These are phyloP conservation scores for Paraphaeosphaeria sporulosa DNA, from an alignment of 2,329 filamentous ascomycete genomes.

Conservation along the genomic window DNA sequence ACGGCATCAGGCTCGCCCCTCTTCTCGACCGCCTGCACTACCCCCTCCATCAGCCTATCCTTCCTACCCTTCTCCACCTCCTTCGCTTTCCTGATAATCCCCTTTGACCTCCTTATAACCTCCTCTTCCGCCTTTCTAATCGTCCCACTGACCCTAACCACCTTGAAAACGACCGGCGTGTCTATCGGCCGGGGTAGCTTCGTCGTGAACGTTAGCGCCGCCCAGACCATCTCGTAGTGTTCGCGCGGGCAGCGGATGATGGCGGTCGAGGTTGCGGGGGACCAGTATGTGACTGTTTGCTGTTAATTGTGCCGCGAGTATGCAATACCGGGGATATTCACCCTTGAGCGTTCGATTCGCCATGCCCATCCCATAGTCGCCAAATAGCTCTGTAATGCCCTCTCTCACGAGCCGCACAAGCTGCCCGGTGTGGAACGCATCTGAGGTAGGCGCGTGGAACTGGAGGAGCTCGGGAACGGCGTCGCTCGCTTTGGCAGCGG, in stretches of 20 bases:
- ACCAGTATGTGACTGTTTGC: constrained; percentile 86
- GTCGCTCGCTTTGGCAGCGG: constrained; percentile 36
- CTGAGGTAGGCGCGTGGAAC: constrained; percentile 80
- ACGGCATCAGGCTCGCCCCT: constrained; percentile 27
- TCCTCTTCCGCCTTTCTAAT: constrained; percentile 93
- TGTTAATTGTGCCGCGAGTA: constrained; percentile 7
- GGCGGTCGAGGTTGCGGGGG: constrained; percentile 88
- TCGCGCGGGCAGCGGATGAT: constrained; percentile 85
- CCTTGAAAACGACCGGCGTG: constrained; percentile 77
- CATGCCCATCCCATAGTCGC: constrained; percentile 85
- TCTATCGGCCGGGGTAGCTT: constrained; percentile 67
- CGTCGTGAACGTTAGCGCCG: constrained; percentile 82
- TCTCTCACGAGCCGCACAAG: constrained; percentile 70
- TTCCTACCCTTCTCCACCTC: constrained; percentile 45
- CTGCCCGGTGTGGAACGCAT: constrained; percentile 70
- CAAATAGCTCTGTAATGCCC: constrained; percentile 54
- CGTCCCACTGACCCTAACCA: constrained; percentile 88
- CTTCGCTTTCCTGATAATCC: constrained; percentile 72
- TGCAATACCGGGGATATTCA: constrained; percentile 45
- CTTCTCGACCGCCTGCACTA: constrained; percentile 33
- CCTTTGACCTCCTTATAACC: constrained; percentile 78
- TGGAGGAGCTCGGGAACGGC: constrained; percentile 68
- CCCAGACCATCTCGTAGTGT: constrained; percentile 89
- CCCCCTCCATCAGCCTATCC: constrained; percentile 27
- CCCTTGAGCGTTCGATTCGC: constrained; percentile 73